These are phyloP conservation scores for Ulvella scutata DNA, from an alignment of 139 green algal species.

Conservation along the genomic window DNA sequence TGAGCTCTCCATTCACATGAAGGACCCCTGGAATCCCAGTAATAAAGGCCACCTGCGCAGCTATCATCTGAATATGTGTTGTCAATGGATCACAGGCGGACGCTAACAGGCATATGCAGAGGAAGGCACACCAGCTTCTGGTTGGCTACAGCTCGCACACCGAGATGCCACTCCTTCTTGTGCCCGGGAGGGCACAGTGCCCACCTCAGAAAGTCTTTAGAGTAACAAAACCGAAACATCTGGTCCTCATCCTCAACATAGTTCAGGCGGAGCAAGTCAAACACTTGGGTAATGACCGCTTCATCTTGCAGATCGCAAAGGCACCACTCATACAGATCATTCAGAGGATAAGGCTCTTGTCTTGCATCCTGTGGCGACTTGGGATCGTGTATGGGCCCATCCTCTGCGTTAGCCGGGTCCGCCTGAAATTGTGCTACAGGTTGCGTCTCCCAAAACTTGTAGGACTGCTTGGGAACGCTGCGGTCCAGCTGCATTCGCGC, in stretches of 20 bases:
- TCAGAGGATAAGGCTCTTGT: conserved; percentile 69
- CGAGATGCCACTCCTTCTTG: conserved; percentile 51
- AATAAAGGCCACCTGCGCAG: conserved; percentile 99
- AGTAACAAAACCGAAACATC: conserved; percentile 95
- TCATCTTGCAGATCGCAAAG: conserved; percentile 64
- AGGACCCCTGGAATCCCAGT: conserved; percentile 52
- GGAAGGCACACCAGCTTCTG: conserved; percentile 35
- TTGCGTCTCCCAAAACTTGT: conserved; percentile 89
- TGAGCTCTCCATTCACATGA: conserved; percentile 17
- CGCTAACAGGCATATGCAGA: too few species aligned
- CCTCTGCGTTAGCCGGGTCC: conserved; percentile 9
- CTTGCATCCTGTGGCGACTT: conserved; percentile 62
- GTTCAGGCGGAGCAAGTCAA: conserved; percentile 78
- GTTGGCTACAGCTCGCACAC: conserved; percentile 39
- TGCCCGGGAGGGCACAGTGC: conserved; percentile 77
- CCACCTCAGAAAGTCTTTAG: conserved; percentile 72
- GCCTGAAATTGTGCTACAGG: conserved; percentile 77
- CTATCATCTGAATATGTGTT: too few species aligned
- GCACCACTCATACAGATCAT: conserved; percentile 72
- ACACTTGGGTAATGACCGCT: conserved; percentile 47
- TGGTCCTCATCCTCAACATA: conserved; percentile 98
- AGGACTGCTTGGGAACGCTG: conserved; percentile 25
- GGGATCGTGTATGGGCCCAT: conserved; percentile 70
- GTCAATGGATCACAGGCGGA: too few species aligned
- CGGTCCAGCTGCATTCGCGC: neutral